These are phyloP conservation scores for Tolypocladium tundrense DNA, from an alignment of 2,329 filamentous ascomycete genomes.

Conservation along the genomic window DNA sequence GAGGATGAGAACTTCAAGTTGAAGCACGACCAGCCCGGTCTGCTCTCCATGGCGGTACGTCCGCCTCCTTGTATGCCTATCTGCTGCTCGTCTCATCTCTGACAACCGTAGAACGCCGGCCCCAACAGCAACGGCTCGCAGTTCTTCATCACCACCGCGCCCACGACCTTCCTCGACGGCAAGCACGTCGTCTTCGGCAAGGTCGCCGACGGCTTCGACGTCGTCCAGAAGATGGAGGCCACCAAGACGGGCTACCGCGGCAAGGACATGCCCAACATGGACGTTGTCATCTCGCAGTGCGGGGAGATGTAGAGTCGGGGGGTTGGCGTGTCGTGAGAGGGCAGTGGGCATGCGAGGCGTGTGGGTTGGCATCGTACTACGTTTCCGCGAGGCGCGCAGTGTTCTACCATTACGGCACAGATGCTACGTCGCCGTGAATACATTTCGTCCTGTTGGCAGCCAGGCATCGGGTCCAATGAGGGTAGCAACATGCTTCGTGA, in stretches of 20 bases:
- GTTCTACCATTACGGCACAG: background rate
- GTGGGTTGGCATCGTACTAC: background rate
- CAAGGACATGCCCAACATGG: constrained; percentile 73
- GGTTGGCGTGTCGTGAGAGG: constrained; percentile 32
- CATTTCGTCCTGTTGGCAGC: background rate
- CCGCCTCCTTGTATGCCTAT: background rate
- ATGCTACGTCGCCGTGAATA: background rate
- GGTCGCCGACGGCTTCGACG: constrained; percentile 81
- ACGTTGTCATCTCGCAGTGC: constrained; percentile 76
- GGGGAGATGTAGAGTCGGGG: constrained; percentile 60
- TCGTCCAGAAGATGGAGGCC: constrained; percentile 86
- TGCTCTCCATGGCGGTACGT: constrained; percentile 88
- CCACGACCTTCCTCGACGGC: constrained; percentile 77
- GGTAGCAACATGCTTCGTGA: background rate
- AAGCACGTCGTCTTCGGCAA: constrained; percentile 96
- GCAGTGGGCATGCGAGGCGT: too few relatives aligned
- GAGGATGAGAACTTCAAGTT: constrained; percentile 81
- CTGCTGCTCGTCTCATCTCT: background rate
- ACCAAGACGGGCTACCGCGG: constrained; percentile 67
- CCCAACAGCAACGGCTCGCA: constrained; percentile 90
- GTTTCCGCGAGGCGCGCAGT: background rate
- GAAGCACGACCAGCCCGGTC: constrained; percentile 67
- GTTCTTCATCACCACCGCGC: constrained; percentile 91
- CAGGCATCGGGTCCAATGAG: background rate
- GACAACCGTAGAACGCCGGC: constrained; percentile 60